Evolutionary conservation across 441 rosid species (phyloP), one percentile per base, ranked within the genome.

Genomic region (Theobroma grandiflorum): DNA sequence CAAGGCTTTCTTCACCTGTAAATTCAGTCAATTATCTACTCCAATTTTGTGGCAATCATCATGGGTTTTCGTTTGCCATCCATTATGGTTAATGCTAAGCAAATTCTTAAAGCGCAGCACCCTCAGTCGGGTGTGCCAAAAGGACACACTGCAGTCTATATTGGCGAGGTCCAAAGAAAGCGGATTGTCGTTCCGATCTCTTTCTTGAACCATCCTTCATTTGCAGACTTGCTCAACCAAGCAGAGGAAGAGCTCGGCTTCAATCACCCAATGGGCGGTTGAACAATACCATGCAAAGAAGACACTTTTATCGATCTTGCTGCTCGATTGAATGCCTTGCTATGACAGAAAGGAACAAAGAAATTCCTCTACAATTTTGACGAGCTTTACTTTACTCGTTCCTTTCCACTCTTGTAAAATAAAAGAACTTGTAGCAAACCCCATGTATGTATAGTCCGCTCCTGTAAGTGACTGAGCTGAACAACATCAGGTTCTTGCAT

Each of bases 181-280:
- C 83, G 91, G 81, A 85, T 85, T 8, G 80, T 86, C 45, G 82
- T 88, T 74, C 90, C 88, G 47, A 75, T 90, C 16, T 76, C 84
- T 57, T 79, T 74, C 69, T 55, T 87, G 81, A 86, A 84, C 45
- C 86, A 79, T 43, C 83, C 87, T 78, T 83, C 82, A 2, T 89
- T 89, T 33, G 72, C 74, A 72, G 86, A 79, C 59, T 83, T 88
- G 69, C 89, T 86, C 14, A 74, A 61, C 52, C 76, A 68, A 70
- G 87, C 86, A 6, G 91, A 88, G 80, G 90, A 92, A 75, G 91
- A 89, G 81, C 88, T 90, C 37, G 92, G 92, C n/a, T 89, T 84
- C 59, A 20, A 86, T 58, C 88, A 90, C 79, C 91, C 89, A 31
- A 83, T 64, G 84, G 90, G 92, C 1, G 88, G 88, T 40, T 85